Conservation (phyloP, 441 rosid genomes). For the Jatropha multifida region DNA sequence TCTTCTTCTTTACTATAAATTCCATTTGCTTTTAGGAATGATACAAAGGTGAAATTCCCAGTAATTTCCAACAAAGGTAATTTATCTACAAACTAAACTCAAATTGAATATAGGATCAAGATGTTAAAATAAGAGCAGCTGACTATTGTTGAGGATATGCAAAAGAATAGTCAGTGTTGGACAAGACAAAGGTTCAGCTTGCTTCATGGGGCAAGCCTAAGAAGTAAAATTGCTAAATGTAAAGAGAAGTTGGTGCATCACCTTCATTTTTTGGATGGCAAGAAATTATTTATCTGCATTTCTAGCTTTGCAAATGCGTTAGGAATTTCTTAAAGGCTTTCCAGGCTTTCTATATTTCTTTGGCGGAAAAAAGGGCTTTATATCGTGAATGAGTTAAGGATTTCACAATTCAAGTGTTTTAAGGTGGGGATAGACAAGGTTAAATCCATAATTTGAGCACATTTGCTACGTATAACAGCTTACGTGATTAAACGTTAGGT, state of each 20-base stretch:
- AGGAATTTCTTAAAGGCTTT: too few species aligned
- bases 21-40: slow-evolving; percentile 17
- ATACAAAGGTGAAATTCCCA: slow-evolving; percentile 32
- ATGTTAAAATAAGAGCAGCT: slow-evolving; percentile 22
- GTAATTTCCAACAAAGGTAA: slow-evolving; percentile 13
- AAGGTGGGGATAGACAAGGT: too few species aligned
- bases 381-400: too few species aligned
- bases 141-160: slow-evolving; percentile 21
- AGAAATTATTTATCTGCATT: neutral
- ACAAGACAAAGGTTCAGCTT: slow-evolving; percentile 7
- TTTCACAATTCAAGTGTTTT: too few species aligned
- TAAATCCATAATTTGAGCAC: too few species aligned
- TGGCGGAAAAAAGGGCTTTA: too few species aligned
- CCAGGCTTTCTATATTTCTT: too few species aligned
- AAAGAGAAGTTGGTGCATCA: neutral
- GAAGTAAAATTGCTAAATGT: neutral
- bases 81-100: slow-evolving; percentile 4
- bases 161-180: slow-evolving; percentile 13
- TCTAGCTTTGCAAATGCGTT: neutral
- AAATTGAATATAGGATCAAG: slow-evolving; percentile 18
- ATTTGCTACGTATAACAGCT: too few species aligned
- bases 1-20: neutral
- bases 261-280: neutral
- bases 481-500: too few species aligned
- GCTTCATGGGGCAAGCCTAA: neutral